Evolutionary conservation across 106 monocot genomes (phyloP).

Genomic region (Platanthera zijinensis): DNA sequence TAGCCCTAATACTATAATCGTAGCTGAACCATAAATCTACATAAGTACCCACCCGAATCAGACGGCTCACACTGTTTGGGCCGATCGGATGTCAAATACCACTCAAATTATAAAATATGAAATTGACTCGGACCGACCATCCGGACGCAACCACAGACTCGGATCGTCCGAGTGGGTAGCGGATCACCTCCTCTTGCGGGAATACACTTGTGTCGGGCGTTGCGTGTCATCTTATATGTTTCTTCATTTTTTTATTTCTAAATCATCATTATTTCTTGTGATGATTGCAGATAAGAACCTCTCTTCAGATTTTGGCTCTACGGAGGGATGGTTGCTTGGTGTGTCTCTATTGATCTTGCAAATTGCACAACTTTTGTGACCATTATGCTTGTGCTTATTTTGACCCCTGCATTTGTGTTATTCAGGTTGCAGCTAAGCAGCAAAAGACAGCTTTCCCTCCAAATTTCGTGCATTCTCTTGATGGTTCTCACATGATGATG

Average conservation of each 20-base stretch:
- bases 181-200: no score
- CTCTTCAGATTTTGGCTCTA: slow-evolving; percentile 64
- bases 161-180: no score
- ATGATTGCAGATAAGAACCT: slow-evolving; percentile 61
- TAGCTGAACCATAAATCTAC: no score
- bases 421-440: slow-evolving; percentile 63
- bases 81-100: no score
- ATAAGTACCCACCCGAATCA: no score
- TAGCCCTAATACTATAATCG: no score
- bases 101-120: no score
- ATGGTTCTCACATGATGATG: slow-evolving; percentile 99
- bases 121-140: no score
- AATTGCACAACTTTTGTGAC: background rate
- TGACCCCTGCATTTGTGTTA: background rate
- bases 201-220: background rate
- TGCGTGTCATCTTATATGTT: background rate
- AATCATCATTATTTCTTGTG: background rate
- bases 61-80: no score
- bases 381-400: background rate
- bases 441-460: slow-evolving; percentile 93
- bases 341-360: slow-evolving; percentile 8
- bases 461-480: slow-evolving; percentile 95
- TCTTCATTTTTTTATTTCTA: background rate
- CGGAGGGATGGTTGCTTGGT: slow-evolving; percentile 49
- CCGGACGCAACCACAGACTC: no score